These are phyloP conservation scores for Parachaetomium inaequale DNA, from an alignment of 495 filamentous ascomycete genomes.

Conservation along the genomic window DNA sequence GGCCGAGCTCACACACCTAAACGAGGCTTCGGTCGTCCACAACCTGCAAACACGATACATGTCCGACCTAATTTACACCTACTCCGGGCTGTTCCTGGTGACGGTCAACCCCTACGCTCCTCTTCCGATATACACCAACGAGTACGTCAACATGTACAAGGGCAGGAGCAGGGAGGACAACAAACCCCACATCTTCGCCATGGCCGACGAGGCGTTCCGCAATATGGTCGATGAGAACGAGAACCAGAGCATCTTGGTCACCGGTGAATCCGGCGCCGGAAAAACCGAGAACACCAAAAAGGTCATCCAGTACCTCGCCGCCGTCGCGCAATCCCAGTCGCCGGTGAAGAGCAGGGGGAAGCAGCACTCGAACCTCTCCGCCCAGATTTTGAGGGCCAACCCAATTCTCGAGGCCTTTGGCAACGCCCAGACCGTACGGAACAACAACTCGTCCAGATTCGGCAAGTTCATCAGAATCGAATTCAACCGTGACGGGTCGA, in stretches of 20 bases:
- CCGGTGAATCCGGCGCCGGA: slow-evolving; percentile 95
- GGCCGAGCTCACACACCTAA: slow-evolving; percentile 96
- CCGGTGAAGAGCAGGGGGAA: slow-evolving; percentile 58
- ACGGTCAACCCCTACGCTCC: slow-evolving; percentile 96
- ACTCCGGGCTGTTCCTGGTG: slow-evolving; percentile 95
- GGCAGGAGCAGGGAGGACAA: slow-evolving; percentile 86
- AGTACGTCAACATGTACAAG: slow-evolving; percentile 96
- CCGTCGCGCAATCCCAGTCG: slow-evolving; percentile 81
- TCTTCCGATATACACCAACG: slow-evolving; percentile 91
- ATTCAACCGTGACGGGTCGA: slow-evolving; percentile 84
- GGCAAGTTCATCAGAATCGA: slow-evolving; percentile 99
- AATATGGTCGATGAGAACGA: slow-evolving; percentile 92
- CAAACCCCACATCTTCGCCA: slow-evolving; percentile 95
- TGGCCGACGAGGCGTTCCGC: slow-evolving; percentile 96
- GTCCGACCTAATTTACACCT: slow-evolving; percentile 96
- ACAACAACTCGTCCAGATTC: slow-evolving; percentile 98
- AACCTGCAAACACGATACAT: slow-evolving; percentile 93
- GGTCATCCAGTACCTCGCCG: slow-evolving; percentile 97
- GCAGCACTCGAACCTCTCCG: slow-evolving; percentile 83
- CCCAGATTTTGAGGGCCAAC: slow-evolving; percentile 94
- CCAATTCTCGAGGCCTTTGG: slow-evolving; percentile 98
- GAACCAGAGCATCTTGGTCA: slow-evolving; percentile 97
- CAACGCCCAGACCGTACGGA: slow-evolving; percentile 95
- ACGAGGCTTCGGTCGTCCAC: slow-evolving; percentile 96
- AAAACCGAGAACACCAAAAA: slow-evolving; percentile 99